A percentile compares a stretch with the other conserved stretches of the same genome.
phyloP scores from a whole-genome alignment of 768 basidiomycete genomes.

The Pisolithus microcarpus region DNA sequence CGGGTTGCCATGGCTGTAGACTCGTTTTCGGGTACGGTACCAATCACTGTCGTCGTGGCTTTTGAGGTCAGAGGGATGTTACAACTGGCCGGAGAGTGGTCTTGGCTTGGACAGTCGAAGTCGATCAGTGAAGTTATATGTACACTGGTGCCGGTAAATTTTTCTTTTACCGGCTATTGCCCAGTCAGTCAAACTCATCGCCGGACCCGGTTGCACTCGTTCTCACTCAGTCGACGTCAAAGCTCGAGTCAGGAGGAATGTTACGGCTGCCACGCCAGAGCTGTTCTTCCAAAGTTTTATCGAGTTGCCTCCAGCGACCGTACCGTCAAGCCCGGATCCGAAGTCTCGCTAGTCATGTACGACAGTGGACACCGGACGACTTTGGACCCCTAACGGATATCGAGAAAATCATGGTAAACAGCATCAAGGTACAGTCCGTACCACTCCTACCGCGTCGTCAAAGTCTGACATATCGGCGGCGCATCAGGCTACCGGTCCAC shows the following conservation, averaged over 20 bases:
- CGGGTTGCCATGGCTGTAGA: constrained; percentile 54
- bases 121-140: not conserved
- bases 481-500: constrained; percentile 74
- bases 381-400: constrained; percentile 32
- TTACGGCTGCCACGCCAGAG: constrained; percentile 2
- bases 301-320: constrained; percentile 1
- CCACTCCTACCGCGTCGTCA: not conserved
- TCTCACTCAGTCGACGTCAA: not conserved
- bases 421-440: constrained; percentile 53
- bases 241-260: constrained; percentile 5
- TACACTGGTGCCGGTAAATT: not conserved
- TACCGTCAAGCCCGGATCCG: constrained; percentile 1
- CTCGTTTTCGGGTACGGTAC: too few relatives aligned
- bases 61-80: not conserved
- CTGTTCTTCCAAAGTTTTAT: not conserved
- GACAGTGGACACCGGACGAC: not conserved
- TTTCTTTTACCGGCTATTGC: too few relatives aligned
- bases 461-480: not conserved
- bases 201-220: not conserved
- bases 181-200: not conserved
- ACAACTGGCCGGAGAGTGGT: too few relatives aligned
- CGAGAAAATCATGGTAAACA: constrained; percentile 62
- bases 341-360: not conserved
- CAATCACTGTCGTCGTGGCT: not conserved
- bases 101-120: too few relatives aligned